These are phyloP conservation scores for Skeletonema menzelii DNA, from an alignment of 108 stramenopile genomes.

Conservation along the genomic window DNA sequence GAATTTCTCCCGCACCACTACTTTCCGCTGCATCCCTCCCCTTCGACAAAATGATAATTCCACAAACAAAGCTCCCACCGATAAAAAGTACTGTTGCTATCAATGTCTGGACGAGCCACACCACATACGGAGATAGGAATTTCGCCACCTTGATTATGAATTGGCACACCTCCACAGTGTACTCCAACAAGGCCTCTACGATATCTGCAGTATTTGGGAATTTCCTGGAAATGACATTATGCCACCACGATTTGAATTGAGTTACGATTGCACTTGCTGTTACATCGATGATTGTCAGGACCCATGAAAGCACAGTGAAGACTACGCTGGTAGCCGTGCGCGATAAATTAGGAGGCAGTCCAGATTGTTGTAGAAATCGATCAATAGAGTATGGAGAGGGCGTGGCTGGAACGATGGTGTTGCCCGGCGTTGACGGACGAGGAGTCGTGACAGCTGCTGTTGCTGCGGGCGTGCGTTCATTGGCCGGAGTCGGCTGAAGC, in stretches of 20 bases:
- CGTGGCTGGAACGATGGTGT: background rate
- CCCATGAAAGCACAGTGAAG: background rate
- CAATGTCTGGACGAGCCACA: background rate
- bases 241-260: background rate
- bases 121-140: background rate
- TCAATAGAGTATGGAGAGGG: background rate
- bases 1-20: background rate
- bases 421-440: background rate
- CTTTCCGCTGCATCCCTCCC: background rate
- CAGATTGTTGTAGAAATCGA: background rate
- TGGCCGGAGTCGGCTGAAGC: background rate
- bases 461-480: background rate
- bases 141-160: background rate
- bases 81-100: background rate
- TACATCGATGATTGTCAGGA: background rate
- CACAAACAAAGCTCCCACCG: background rate
- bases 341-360: background rate
- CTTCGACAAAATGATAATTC: background rate
- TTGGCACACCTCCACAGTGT: background rate
- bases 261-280: background rate
- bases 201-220: background rate
- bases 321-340: background rate
- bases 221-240: background rate
- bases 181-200: background rate
- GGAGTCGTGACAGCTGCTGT: background rate